Base-by-base conservation (phyloP, 2,329 filamentous ascomycete genomes). In the Colletotrichum tropicicola region DNA sequence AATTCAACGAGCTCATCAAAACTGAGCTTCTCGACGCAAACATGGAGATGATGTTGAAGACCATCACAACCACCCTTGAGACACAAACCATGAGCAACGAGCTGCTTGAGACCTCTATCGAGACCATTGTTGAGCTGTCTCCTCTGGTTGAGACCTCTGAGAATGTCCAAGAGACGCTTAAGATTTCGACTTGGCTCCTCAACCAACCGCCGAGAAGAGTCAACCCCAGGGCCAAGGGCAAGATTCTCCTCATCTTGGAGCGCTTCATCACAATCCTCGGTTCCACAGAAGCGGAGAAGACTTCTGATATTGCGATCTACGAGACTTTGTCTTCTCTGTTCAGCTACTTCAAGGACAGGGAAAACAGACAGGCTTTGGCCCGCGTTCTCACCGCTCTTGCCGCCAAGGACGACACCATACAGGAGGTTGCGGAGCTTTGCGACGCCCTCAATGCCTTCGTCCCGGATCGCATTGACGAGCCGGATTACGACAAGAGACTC, bases 131-230 rank as follows among this genome's bases (percentile, higher is more conserved):
- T n/a, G 84, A 90, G 32, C 82, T 97, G 43, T 89, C 92, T 2
- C 87, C 89, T 4, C 85, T 93, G 56, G 88, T 96, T 13, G 84
- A 89, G 72, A 83, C 88, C 68, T 82, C 89, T 59, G 82, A 87
- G 6, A 91, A 96, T 71, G 89, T 92, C 15, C 87, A 87, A n/a
- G 90, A 91, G 47, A 85, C 98, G 61, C 87, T 97, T 37, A 88
- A 91, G 65, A 93, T 97, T 52, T 91, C 91, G 1, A 90, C 91
- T 9, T 95, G 92, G 75, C 84, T 98, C 35, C 85, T 98, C 30
- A 89, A 91, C 68, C 94, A 97, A 71, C 94, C 95, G n/a, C 88
- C 91, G 23, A 89, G 92, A 66, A 86, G 91, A 56, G 93, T 98
- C 32, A 94, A 87, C 68, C 92, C 93, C 0, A 92, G 89, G 71